phyloP scores from a whole-genome alignment of 140 eudicot species.

The Ambrosia hybrid region DNA sequence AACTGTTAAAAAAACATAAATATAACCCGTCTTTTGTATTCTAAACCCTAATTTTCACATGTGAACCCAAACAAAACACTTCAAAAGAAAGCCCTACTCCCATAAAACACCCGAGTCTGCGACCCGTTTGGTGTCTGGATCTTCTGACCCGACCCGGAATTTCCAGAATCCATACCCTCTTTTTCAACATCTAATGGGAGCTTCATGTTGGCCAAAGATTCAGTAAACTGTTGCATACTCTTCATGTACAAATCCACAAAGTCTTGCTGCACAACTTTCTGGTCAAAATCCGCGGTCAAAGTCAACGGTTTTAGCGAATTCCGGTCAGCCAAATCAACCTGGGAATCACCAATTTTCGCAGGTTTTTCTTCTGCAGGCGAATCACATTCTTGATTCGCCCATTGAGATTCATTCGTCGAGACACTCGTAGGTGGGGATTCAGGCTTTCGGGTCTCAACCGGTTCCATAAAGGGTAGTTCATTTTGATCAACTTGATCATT shows the following conservation, averaged over 20 bases:
- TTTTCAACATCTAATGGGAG: conserved; percentile 73
- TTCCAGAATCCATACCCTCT: conserved; percentile 61
- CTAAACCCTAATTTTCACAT: conserved; percentile 29
- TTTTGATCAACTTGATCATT: background rate
- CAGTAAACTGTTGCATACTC: conserved; percentile 97
- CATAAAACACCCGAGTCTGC: conserved; percentile 86
- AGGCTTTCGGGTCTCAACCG: conserved; percentile 30
- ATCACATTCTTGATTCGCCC: conserved; percentile 49
- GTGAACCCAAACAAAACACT: conserved; percentile 16
- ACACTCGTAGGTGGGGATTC: conserved; percentile 68
- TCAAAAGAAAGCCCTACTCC: conserved; percentile 96
- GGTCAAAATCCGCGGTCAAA: conserved; percentile 55
- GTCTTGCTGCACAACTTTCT: conserved; percentile 83
- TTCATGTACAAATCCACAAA: conserved; percentile 96
- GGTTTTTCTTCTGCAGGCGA: conserved; percentile 48
- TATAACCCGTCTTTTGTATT: conserved; percentile 12
- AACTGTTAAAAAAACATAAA: too few species aligned
- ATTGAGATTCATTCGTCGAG: conserved; percentile 57
- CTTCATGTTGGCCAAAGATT: conserved; percentile 94
- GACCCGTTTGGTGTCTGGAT: conserved; percentile 52
- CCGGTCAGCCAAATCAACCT: conserved; percentile 34
- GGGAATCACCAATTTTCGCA: conserved; percentile 37
- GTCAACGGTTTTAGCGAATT: conserved; percentile 40
- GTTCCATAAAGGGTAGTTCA: background rate
- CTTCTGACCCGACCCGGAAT: conserved; percentile 68